phyloP scores from a whole-genome alignment of 2,329 filamentous ascomycete genomes.

The Blastomyces parvus region DNA sequence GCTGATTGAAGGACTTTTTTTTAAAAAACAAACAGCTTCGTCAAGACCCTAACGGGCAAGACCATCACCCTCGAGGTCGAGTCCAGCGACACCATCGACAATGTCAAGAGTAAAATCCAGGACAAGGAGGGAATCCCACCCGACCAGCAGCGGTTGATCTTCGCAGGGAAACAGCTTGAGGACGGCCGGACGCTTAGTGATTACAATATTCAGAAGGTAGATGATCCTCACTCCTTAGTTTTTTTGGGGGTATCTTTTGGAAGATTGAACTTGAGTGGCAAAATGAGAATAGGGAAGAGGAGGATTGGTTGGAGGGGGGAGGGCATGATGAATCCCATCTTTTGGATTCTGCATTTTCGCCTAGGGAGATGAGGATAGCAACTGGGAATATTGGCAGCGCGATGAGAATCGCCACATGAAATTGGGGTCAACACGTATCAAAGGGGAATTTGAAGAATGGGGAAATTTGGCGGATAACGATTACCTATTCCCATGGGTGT shows the following conservation, averaged over 20 bases:
- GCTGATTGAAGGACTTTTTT: slow-evolving; percentile 7
- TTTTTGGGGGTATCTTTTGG: slow-evolving; percentile 20
- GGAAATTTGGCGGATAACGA: background rate
- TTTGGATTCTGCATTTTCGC: slow-evolving; percentile 14
- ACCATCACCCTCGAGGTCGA: slow-evolving; percentile 61
- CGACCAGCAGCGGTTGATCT: slow-evolving; percentile 61
- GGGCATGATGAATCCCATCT: background rate
- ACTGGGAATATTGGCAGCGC: too few relatives aligned
- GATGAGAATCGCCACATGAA: too few relatives aligned
- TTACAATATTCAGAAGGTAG: slow-evolving; percentile 52
- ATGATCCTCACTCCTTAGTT: slow-evolving; percentile 62
- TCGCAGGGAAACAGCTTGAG: slow-evolving; percentile 57
- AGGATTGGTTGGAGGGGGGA: background rate
- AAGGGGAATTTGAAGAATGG: too few relatives aligned
- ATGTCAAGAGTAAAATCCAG: slow-evolving; percentile 64
- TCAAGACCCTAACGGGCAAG: slow-evolving; percentile 71
- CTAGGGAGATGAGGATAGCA: slow-evolving; percentile 18
- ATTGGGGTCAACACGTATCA: too few relatives aligned
- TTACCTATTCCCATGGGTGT: background rate
- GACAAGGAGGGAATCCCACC: slow-evolving; percentile 72
- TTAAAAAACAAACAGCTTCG: slow-evolving; percentile 41
- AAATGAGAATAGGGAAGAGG: slow-evolving; percentile 2
- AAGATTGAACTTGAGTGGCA: background rate
- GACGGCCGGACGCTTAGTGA: slow-evolving; percentile 44
- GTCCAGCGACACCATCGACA: slow-evolving; percentile 59